These are phyloP conservation scores for Harringtonia lauricola DNA, from an alignment of 2,329 filamentous ascomycete species.

Conservation along the genomic window DNA sequence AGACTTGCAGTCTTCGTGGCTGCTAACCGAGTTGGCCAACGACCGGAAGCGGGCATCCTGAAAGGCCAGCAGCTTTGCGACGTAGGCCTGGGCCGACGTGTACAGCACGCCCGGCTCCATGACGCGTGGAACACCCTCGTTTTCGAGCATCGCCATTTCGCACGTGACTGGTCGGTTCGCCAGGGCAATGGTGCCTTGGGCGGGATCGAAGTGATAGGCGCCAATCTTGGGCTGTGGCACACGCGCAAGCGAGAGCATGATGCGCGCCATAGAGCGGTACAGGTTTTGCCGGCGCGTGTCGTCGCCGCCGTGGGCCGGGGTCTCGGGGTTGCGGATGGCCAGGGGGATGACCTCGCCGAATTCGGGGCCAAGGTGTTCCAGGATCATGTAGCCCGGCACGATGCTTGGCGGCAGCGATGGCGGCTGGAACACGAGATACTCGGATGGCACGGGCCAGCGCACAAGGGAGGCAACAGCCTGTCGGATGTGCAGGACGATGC, in stretches of 20 bases:
- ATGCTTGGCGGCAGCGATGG: neutral
- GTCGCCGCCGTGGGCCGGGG: neutral
- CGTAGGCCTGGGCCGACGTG: constrained; percentile 17
- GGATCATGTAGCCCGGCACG: constrained; percentile 4
- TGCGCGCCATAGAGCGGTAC: constrained; percentile 5
- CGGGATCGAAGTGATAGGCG: constrained; percentile 16
- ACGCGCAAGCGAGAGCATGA: constrained; percentile 19
- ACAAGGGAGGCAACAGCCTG: neutral
- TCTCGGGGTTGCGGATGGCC: neutral
- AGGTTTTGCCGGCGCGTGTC: constrained; percentile 3
- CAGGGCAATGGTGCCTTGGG: constrained; percentile 13
- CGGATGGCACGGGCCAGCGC: neutral
- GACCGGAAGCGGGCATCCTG: constrained; percentile 17
- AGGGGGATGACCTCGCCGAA: constrained; percentile 2
- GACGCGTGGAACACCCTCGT: constrained; percentile 18
- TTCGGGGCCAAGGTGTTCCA: constrained; percentile 4
- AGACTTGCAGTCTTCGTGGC: neutral
- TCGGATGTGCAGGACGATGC: neutral
- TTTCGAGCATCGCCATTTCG: constrained; percentile 20
- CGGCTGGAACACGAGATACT: neutral
- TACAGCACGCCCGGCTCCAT: constrained; percentile 21
- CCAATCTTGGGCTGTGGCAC: constrained; percentile 18
- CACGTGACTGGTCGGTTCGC: constrained; percentile 10
- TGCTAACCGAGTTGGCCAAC: constrained; percentile 15
- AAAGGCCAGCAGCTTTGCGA: constrained; percentile 16